Evolutionary conservation across 164 flowering plant species (phyloP).

Genomic region (Paratinospora sagittata): DNA sequence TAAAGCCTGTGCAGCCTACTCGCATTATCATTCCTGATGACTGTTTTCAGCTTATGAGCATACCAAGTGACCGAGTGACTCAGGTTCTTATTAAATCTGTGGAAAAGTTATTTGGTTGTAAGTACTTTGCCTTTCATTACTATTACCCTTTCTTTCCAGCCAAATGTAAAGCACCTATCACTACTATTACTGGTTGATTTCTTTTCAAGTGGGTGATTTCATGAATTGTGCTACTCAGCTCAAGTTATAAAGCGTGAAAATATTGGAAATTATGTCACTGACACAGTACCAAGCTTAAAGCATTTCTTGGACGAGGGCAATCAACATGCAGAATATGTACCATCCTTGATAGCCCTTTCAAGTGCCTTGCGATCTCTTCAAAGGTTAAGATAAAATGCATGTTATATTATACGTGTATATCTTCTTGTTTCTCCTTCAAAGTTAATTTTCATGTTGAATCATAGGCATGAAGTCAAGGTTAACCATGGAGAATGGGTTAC

Average conservation of each 20-base stretch:
- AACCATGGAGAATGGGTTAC: conserved; percentile 87
- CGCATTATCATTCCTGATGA: conserved; percentile 67
- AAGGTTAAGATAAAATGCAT: conserved; percentile 27
- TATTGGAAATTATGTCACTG: conserved; percentile 60
- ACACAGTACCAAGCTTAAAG: conserved; percentile 65
- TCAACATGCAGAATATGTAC: conserved; percentile 37
- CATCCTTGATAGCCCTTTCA: conserved; percentile 76
- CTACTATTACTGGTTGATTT: neutral
- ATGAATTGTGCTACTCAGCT: conserved; percentile 32
- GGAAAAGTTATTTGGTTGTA: conserved; percentile 73
- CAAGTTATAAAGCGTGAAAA: conserved; percentile 33
- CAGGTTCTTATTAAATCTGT: conserved; percentile 40
- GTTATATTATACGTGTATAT: neutral
- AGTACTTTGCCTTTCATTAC: conserved; percentile 15
- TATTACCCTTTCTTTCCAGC: neutral
- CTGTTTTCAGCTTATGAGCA: conserved; percentile 62
- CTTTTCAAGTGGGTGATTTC: neutral
- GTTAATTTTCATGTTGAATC: conserved; percentile 16
- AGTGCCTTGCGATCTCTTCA: conserved; percentile 64
- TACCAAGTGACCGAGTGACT: conserved; percentile 44
- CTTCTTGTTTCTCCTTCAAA: neutral
- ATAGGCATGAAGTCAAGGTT: conserved; percentile 80
- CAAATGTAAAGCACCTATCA: neutral
- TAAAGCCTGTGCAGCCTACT: conserved; percentile 29
- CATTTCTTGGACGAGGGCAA: conserved; percentile 37